phyloP scores from a whole-genome alignment of 768 basidiomycete genomes.

The Podaxis mareebaensis region DNA sequence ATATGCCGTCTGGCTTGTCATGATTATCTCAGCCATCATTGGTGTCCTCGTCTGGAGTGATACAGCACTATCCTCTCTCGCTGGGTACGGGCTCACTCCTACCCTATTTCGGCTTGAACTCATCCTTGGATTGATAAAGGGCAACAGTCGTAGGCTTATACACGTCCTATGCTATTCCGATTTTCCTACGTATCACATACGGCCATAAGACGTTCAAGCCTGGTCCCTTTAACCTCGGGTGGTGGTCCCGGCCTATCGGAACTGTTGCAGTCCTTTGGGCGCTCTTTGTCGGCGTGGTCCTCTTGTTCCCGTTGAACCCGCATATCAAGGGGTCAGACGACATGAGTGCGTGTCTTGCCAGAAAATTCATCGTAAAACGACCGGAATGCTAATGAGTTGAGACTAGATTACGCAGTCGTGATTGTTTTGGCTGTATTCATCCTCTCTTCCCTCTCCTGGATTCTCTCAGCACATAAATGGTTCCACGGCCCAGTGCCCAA shows the following conservation, averaged over 20 bases:
- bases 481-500: slow-evolving; percentile 67
- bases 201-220: slow-evolving; percentile 33
- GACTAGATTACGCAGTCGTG: slow-evolving; percentile 66
- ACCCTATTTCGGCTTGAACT: slow-evolving; percentile 33
- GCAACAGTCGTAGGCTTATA: slow-evolving; percentile 35
- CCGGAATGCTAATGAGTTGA: background rate
- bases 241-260: slow-evolving; percentile 31
- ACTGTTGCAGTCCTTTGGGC: slow-evolving; percentile 31
- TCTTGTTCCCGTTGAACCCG: slow-evolving; percentile 33
- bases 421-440: slow-evolving; percentile 65
- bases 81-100: slow-evolving; percentile 49
- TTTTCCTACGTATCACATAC: slow-evolving; percentile 35
- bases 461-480: slow-evolving; percentile 68
- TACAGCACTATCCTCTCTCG: slow-evolving; percentile 32
- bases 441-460: slow-evolving; percentile 65
- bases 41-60: slow-evolving; percentile 34
- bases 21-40: slow-evolving; percentile 28
- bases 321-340: slow-evolving; percentile 21
- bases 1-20: slow-evolving; percentile 43
- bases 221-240: slow-evolving; percentile 33
- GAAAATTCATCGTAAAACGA: background rate
- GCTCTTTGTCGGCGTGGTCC: slow-evolving; percentile 31
- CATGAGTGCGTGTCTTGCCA: slow-evolving; percentile 31
- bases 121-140: slow-evolving; percentile 14
- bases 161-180: slow-evolving; percentile 38